Evolutionary conservation across 805 yeast species (phyloP).

Genomic region (Kockiozyma suomiensis): DNA sequence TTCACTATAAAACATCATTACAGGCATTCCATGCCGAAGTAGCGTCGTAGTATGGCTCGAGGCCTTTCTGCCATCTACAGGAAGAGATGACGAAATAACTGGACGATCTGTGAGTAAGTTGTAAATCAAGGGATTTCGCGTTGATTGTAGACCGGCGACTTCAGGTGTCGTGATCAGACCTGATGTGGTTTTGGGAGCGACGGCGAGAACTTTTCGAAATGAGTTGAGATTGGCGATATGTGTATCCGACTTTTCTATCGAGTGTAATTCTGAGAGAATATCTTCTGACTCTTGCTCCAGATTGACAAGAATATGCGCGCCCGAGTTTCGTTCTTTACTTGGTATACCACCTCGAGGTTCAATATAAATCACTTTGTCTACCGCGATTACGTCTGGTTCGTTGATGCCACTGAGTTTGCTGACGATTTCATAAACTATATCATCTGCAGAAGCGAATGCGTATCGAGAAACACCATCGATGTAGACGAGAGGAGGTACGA

Average conservation of each 20-base stretch:
- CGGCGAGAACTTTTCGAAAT: conserved; percentile 59
- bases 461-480: conserved; percentile 55
- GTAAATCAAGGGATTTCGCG: conserved; percentile 77
- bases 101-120: conserved; percentile 92
- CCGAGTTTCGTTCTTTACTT: conserved; percentile 69
- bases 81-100: conserved; percentile 84
- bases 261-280: conserved; percentile 58
- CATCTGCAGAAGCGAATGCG: conserved; percentile 46
- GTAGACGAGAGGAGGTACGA: conserved; percentile 65
- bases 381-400: conserved; percentile 43
- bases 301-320: conserved; percentile 86
- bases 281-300: conserved; percentile 76
- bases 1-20: conserved; percentile 45
- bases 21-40: conserved; percentile 71
- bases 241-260: background rate
- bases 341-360: conserved; percentile 92
- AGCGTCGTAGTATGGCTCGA: conserved; percentile 67
- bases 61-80: conserved; percentile 60
- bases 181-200: conserved; percentile 60
- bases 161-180: conserved; percentile 86
- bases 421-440: conserved; percentile 48
- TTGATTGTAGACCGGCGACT: conserved; percentile 57
- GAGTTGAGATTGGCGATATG: conserved; percentile 70
- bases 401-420: conserved; percentile 41
- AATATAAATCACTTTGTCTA: conserved; percentile 80